phyloP scores from a whole-genome alignment of 2,329 filamentous ascomycete genomes.

The Clarireedia homoeocarpa region DNA sequence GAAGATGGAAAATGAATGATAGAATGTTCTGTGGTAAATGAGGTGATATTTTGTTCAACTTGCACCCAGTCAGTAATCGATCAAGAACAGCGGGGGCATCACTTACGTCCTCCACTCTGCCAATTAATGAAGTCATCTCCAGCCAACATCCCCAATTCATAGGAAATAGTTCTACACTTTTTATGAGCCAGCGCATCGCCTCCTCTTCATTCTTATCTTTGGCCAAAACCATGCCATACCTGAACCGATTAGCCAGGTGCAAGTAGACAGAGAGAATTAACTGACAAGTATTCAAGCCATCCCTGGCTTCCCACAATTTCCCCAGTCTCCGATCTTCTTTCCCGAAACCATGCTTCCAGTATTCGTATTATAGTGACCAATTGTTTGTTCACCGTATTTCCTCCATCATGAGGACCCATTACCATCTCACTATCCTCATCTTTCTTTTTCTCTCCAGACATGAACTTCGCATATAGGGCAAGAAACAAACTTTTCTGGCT shows the following conservation, averaged over 20 bases:
- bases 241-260: constrained; percentile 26
- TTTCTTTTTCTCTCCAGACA: constrained; percentile 91
- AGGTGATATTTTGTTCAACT: constrained; percentile 65
- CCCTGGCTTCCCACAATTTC: constrained; percentile 63
- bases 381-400: constrained; percentile 78
- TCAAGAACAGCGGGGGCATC: neutral
- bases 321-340: constrained; percentile 50
- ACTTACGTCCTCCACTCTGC: constrained; percentile 72
- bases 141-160: constrained; percentile 98
- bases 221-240: constrained; percentile 80
- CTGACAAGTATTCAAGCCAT: constrained; percentile 80
- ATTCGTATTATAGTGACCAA: constrained; percentile 66
- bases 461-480: constrained; percentile 83
- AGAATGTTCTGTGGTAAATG: constrained; percentile 84
- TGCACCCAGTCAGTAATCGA: constrained; percentile 24
- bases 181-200: constrained; percentile 79
- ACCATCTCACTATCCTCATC: constrained; percentile 98
- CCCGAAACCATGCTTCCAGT: constrained; percentile 73
- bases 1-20: constrained; percentile 87
- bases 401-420: constrained; percentile 83
- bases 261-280: constrained; percentile 2
- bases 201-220: constrained; percentile 85
- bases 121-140: constrained; percentile 76
- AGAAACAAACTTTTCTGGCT: constrained; percentile 93
- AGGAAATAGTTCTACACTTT: constrained; percentile 79